These are phyloP conservation scores for Globisporangium canariense DNA, from an alignment of 352 stramenopile genomes.

Conservation along the genomic window DNA sequence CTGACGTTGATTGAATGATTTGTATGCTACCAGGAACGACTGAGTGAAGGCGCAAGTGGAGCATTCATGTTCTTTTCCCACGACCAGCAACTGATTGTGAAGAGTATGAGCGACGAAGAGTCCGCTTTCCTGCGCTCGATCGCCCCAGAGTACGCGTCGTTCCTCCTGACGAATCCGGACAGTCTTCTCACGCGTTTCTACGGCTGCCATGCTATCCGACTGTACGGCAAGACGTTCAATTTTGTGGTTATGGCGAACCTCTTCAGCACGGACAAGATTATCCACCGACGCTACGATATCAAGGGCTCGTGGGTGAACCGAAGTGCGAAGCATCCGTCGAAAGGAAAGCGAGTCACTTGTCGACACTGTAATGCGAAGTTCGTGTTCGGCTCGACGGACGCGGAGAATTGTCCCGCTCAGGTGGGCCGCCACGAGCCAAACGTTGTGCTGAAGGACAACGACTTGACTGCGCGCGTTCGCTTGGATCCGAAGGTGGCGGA, in stretches of 20 bases:
- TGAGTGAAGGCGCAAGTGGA: conserved; percentile 84
- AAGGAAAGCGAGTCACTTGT: conserved; percentile 82
- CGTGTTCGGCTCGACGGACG: conserved; percentile 77
- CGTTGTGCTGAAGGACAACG: conserved; percentile 86
- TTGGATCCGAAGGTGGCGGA: conserved; percentile 69
- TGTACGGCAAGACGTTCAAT: conserved; percentile 89
- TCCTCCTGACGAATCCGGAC: conserved; percentile 79
- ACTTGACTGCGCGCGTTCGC: conserved; percentile 81
- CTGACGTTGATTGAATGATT: conserved; percentile 5
- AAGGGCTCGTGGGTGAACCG: conserved; percentile 89
- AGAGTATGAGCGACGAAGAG: conserved; percentile 89
- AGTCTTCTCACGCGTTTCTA: conserved; percentile 83
- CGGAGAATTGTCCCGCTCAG: conserved; percentile 68
- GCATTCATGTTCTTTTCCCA: conserved; percentile 90
- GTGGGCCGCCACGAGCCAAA: conserved; percentile 85
- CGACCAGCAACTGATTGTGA: conserved; percentile 86
- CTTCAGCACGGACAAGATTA: conserved; percentile 80
- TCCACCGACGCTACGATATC: conserved; percentile 86
- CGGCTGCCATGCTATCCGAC: conserved; percentile 77
- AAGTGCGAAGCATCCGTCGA: conserved; percentile 82
- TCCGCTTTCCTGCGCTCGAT: conserved; percentile 79
- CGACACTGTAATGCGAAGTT: conserved; percentile 88
- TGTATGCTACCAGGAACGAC: conserved; percentile 33
- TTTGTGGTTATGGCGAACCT: conserved; percentile 89
- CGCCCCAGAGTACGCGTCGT: conserved; percentile 75